Conservation (phyloP, 2,329 filamentous ascomycete genomes). For the Tolypocladium pustulatum region DNA sequence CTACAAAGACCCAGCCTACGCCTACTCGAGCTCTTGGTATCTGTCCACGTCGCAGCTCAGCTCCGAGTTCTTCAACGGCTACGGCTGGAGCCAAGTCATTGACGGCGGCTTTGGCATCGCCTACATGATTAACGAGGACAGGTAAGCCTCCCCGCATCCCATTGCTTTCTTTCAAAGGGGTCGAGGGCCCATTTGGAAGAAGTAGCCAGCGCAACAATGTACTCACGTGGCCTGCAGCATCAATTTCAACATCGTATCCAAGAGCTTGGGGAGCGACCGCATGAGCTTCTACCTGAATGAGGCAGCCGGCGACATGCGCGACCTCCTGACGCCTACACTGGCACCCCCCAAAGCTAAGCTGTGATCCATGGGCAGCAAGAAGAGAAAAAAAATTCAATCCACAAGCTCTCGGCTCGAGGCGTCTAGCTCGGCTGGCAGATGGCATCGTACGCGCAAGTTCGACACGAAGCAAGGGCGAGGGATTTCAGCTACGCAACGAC, state of each 20-base stretch:
- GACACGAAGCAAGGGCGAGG: not conserved
- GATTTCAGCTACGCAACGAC: not conserved
- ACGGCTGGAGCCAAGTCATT: constrained; percentile 97
- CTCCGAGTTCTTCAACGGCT: constrained; percentile 97
- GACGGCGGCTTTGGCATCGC: constrained; percentile 95
- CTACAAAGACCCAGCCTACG: constrained; percentile 77
- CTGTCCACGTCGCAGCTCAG: constrained; percentile 82
- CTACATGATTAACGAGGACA: constrained; percentile 99
- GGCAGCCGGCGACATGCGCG: constrained; percentile 80
- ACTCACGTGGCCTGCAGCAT: constrained; percentile 43
- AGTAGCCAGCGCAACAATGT: not conserved
- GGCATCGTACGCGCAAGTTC: no score
- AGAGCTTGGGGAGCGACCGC: constrained; percentile 76
- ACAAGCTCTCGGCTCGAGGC: not conserved
- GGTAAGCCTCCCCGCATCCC: constrained; percentile 31
- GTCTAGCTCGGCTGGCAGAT: not conserved
- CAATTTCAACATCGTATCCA: constrained; percentile 97
- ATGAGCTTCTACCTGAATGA: constrained; percentile 97
- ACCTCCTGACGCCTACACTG: constrained; percentile 71
- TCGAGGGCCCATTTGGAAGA: not conserved
- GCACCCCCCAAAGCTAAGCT: constrained; percentile 79
- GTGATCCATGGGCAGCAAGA: constrained; percentile 44
- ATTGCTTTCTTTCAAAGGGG: not conserved
- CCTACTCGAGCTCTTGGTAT: constrained; percentile 82
- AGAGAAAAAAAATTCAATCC: no score